phyloP scores from a whole-genome alignment of 345 rosid genomes.

The Litchi chinensis region DNA sequence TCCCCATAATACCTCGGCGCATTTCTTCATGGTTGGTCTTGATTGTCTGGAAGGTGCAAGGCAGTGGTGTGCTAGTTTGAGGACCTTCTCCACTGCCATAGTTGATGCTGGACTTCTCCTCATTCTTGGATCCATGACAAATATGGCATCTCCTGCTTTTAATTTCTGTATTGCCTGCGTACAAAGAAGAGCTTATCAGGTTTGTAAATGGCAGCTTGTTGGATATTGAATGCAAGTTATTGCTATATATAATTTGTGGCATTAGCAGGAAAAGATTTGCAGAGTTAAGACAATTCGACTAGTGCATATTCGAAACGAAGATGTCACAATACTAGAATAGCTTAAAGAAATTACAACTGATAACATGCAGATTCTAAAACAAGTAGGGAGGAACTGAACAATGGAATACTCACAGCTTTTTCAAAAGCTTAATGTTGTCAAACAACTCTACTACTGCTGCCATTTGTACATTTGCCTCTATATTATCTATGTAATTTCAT shows the following conservation, averaged over 20 bases:
- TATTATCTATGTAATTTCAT: no score
- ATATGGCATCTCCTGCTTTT: constrained; percentile 56
- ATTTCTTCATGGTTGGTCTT: constrained; percentile 77
- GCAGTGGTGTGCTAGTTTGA: constrained; percentile 70
- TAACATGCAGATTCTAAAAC: no score
- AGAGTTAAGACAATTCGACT: not conserved
- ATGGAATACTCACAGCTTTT: no score
- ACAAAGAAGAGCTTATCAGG: not conserved
- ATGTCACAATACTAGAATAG: no score
- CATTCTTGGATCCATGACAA: constrained; percentile 76
- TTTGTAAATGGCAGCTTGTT: not conserved
- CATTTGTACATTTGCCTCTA: no score
- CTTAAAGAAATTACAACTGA: no score
- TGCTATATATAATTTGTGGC: not conserved
- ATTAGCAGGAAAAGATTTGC: no score
- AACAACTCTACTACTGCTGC: no score
- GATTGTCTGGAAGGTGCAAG: constrained; percentile 51
- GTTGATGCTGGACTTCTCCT: constrained; percentile 66
- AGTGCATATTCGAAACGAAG: not conserved
- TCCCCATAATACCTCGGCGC: constrained; percentile 75
- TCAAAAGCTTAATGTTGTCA: no score
- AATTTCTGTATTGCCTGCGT: constrained; percentile 75
- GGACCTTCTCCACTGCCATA: constrained; percentile 56
- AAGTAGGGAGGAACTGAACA: no score
- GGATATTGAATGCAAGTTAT: not conserved